Base-by-base conservation (phyloP, 179 eudicot genomes). In the Patellifolia procumbens region DNA sequence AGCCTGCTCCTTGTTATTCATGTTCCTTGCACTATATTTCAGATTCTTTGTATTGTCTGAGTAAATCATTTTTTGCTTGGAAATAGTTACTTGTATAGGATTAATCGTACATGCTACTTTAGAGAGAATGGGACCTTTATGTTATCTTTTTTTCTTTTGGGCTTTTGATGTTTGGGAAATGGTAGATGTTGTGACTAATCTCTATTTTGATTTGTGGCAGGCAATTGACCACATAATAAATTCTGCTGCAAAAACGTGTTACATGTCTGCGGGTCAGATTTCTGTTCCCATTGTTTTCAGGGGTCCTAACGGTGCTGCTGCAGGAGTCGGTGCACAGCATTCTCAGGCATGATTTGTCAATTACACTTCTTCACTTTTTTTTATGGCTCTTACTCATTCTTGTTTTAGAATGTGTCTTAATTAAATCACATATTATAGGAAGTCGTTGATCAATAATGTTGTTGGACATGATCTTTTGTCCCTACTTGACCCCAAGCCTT, bases 241-340 rank as follows among this genome's bases (percentile, higher is more conserved):
- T 71, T 93, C 98, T 75, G 93, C 97, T 76, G 98, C 97, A 56
- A 94, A 94, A 77, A 83, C 97, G 73, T 86, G 88, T 82, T 94
- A 92, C 84, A 92, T 94, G 98, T 94, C 98, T 79, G 96, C 97
- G 68, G 95, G 97, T 53, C 88, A 87, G 77, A 82, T 94, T 34
- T 37, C 82, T 56, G 97, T 90, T 29, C 93, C 98, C 51, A 90
- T 94, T 77, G 98, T 91, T 72, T 92, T 94, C 49, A 85, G 98
- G 85, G 98, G 96, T 29, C 98, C 97, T 62, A 94, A 94, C 87
- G 97, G 98, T 78, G 93, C 97, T 78, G 98, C 97, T 63, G 94
- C 97, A 74, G 98, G 98, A 72, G 98, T 94, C 84, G 97, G 97
- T 74, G 97, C 98, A 53, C 97, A 94, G 72, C 97, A 94, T 83